Percentiles rank a stretch among this genome's conserved stretches.
Evolutionary conservation across 1,284 basidiomycete species (phyloP).

Genomic region (Ceratobasidium sp.): DNA sequence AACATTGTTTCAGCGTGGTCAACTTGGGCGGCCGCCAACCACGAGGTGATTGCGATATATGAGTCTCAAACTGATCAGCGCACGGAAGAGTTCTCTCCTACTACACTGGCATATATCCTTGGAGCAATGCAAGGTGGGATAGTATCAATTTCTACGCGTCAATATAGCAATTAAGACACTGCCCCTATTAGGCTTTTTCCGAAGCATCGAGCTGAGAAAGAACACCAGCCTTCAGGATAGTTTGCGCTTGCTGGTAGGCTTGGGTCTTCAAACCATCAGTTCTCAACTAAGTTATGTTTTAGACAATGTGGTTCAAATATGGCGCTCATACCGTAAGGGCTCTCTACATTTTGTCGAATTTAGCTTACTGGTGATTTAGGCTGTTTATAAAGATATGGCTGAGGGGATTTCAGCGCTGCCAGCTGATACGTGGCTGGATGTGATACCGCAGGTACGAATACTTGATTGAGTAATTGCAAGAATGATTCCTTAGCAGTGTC

Average conservation of each 20-base stretch:
- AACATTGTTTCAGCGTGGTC: conserved; percentile 11
- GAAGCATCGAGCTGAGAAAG: conserved; percentile 26
- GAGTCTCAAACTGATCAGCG: conserved; percentile 30
- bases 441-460: conserved; percentile 12
- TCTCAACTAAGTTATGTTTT: background rate
- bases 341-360: background rate
- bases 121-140: conserved; percentile 30
- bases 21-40: conserved; percentile 32
- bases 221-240: conserved; percentile 27
- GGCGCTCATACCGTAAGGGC: conserved; percentile 9
- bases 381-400: conserved; percentile 25
- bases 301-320: conserved; percentile 33
- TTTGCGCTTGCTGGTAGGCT: conserved; percentile 16
- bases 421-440: conserved; percentile 17
- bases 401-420: conserved; percentile 28
- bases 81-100: conserved; percentile 18
- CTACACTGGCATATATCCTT: conserved; percentile 22
- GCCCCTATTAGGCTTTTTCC: conserved; percentile 26
- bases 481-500: background rate
- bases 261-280: background rate
- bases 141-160: background rate
- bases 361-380: background rate
- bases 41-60: conserved; percentile 17
- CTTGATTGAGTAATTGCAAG: no score
- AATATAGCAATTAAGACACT: no score